Conservation (phyloP, 2,329 filamentous ascomycete genomes). For the Colletotrichum horii region DNA sequence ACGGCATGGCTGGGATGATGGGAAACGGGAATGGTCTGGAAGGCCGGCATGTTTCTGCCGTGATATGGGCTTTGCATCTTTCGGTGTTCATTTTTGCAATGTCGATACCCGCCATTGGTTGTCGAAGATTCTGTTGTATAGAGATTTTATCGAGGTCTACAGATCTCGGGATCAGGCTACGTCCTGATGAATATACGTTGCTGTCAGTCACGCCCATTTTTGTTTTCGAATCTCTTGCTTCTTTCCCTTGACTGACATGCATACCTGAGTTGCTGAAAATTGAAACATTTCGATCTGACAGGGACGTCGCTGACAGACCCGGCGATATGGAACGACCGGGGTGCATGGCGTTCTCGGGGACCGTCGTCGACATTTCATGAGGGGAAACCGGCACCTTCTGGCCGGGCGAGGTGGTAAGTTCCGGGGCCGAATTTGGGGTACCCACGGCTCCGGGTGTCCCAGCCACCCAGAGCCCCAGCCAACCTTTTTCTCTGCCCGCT, state of each 20-base stretch:
- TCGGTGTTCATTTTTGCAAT: background rate
- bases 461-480: background rate
- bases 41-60: background rate
- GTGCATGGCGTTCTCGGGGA: background rate
- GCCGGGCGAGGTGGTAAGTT: background rate
- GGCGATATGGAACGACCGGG: background rate
- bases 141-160: background rate
- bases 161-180: background rate
- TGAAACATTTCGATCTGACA: background rate
- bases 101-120: constrained; percentile 15
- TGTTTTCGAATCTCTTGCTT: background rate
- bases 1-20: background rate
- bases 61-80: background rate
- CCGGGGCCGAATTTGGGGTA: constrained; percentile 16
- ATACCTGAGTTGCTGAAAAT: background rate
- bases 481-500: background rate
- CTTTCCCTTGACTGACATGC: background rate
- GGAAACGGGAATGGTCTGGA: background rate
- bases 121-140: background rate
- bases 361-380: background rate
- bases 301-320: background rate
- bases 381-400: constrained; percentile 3
- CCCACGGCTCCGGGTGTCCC: constrained; percentile 5
- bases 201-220: background rate
- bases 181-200: background rate